phyloP scores from a whole-genome alignment of 768 basidiomycete species.

The Russula ochroleuca region DNA sequence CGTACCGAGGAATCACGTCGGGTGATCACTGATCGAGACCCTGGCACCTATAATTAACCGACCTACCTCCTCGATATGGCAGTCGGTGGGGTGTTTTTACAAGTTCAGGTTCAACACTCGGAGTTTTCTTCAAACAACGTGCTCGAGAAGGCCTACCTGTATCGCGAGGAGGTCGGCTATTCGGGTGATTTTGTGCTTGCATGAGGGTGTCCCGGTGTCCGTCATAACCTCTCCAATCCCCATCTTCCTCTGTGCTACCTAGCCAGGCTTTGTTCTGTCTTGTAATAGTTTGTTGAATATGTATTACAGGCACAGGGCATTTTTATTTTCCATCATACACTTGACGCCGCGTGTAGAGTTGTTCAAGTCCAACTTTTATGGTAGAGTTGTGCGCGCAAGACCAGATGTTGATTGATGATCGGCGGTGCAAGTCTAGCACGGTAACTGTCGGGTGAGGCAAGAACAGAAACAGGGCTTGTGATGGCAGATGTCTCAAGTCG shows the following conservation, averaged over 20 bases:
- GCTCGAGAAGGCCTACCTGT: conserved; percentile 91
- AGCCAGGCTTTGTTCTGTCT: too few species aligned
- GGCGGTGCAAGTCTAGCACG: too few species aligned
- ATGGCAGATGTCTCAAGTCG: too few species aligned
- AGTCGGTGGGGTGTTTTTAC: conserved; percentile 30
- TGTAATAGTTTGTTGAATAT: too few species aligned
- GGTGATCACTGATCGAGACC: conserved; percentile 92
- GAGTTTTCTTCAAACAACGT: conserved; percentile 80
- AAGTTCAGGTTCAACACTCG: conserved; percentile 91
- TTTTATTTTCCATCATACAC: too few species aligned
- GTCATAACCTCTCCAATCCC: conserved; percentile 1
- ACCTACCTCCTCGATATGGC: conserved; percentile 50
- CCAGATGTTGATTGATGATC: too few species aligned
- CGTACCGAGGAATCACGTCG: conserved; percentile 86
- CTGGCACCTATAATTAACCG: conserved; percentile 74
- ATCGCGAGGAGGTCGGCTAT: conserved; percentile 88
- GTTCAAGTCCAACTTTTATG: too few species aligned
- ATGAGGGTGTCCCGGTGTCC: not conserved
- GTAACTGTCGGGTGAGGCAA: too few species aligned
- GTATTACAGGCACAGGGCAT: too few species aligned
- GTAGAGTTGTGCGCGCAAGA: not conserved
- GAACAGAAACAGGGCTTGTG: not conserved
- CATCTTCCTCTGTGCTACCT: not conserved
- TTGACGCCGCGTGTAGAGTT: too few species aligned
- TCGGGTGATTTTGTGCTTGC: conserved; percentile 69